Evolutionary conservation across 2,329 filamentous ascomycete genomes (phyloP).

Genomic region (Clonostachys chloroleuca): DNA sequence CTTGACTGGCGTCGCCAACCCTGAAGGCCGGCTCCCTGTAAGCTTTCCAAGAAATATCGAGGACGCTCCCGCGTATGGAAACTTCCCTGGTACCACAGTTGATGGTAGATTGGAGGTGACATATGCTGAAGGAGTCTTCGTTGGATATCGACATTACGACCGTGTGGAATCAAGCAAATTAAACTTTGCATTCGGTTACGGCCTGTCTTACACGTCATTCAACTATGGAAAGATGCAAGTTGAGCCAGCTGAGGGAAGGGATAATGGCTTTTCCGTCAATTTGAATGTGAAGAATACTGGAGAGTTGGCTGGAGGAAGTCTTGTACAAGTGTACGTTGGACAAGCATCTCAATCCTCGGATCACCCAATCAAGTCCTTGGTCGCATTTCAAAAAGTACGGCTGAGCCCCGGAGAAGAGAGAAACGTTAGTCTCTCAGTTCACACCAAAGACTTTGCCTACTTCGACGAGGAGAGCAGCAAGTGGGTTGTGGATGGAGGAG

Average conservation of each 20-base stretch:
- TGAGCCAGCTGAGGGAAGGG: constrained; percentile 24
- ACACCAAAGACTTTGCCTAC: constrained; percentile 15
- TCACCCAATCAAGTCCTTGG: constrained; percentile 19
- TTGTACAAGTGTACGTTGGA: constrained; percentile 48
- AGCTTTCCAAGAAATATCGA: constrained; percentile 55
- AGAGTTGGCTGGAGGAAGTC: constrained; percentile 33
- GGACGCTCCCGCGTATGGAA: constrained; percentile 61
- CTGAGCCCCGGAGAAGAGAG: constrained; percentile 11
- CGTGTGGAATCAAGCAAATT: constrained; percentile 44
- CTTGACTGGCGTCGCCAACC: constrained; percentile 58
- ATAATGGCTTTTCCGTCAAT: constrained; percentile 47
- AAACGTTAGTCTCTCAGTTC: constrained; percentile 6
- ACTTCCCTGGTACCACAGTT: constrained; percentile 43
- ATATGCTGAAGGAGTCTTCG: constrained; percentile 63
- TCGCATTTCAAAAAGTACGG: constrained; percentile 19
- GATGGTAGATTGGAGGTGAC: constrained; percentile 30
- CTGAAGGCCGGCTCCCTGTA: constrained; percentile 58
- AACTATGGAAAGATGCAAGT: constrained; percentile 38
- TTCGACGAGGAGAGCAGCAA: constrained; percentile 12
- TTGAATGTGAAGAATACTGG: constrained; percentile 55
- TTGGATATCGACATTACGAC: constrained; percentile 66
- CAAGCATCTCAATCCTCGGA: constrained; percentile 2
- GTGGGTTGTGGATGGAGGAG: constrained; percentile 18
- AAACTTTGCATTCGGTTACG: constrained; percentile 62
- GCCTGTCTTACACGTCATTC: constrained; percentile 64